Conservation (phyloP, 208 protist species). For the Leishmania major region DNA sequence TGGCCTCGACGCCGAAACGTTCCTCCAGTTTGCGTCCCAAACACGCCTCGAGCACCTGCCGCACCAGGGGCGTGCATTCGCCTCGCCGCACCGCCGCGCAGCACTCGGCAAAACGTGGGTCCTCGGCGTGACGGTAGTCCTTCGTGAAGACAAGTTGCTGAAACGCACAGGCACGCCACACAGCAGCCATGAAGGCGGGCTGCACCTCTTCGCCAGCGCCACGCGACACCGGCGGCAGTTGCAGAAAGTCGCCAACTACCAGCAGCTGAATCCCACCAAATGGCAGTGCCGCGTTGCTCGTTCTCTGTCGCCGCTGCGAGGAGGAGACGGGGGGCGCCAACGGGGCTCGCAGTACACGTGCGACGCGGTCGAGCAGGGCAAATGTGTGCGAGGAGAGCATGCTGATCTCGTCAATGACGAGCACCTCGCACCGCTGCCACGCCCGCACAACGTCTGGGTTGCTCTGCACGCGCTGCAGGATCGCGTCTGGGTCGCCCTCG, state of each 20-base stretch:
- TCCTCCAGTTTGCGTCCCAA: slow-evolving; percentile 34
- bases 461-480: slow-evolving; percentile 38
- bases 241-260: slow-evolving; percentile 91
- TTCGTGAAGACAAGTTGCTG: slow-evolving; percentile 41
- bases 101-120: slow-evolving; percentile 44
- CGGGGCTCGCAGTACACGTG: slow-evolving; percentile 52
- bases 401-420: slow-evolving; percentile 89
- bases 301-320: neutral
- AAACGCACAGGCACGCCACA: slow-evolving; percentile 52
- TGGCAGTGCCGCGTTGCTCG: slow-evolving; percentile 23
- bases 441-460: slow-evolving; percentile 33
- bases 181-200: slow-evolving; percentile 52
- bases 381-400: slow-evolving; percentile 80
- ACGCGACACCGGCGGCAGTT: slow-evolving; percentile 67
- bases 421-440: slow-evolving; percentile 63
- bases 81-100: slow-evolving; percentile 62
- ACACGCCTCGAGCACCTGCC: slow-evolving; percentile 40
- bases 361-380: slow-evolving; percentile 68
- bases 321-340: neutral
- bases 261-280: slow-evolving; percentile 92
- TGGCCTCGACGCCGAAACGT: slow-evolving; percentile 52
- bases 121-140: slow-evolving; percentile 43
- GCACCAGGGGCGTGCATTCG: slow-evolving; percentile 56
- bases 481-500: slow-evolving; percentile 29
- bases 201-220: slow-evolving; percentile 45